Evolutionary conservation across 495 filamentous ascomycete genomes (phyloP).

Genomic region (Hypoxylon lienhwacheense): DNA sequence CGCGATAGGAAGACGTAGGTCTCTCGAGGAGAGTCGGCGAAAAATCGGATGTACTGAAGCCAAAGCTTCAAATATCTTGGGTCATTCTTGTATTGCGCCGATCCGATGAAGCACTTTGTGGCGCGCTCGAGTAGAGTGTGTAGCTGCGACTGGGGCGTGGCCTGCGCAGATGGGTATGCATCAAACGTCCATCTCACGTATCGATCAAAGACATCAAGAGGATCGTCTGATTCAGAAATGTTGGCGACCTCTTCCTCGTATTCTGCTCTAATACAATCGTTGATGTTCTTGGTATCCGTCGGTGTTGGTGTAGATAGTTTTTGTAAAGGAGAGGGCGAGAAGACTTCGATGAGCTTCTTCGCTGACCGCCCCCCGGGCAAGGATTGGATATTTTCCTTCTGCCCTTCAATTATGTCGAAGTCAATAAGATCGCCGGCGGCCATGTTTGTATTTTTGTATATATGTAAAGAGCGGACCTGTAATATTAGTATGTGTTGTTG

Average conservation of each 20-base stretch:
- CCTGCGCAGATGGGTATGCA: constrained; percentile 91
- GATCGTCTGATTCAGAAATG: constrained; percentile 87
- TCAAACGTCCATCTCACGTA: constrained; percentile 97
- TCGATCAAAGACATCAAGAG: constrained; percentile 91
- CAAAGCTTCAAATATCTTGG: constrained; percentile 89
- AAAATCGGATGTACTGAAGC: constrained; percentile 90
- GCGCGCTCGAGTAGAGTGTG: constrained; percentile 89
- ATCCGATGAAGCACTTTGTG: constrained; percentile 83
- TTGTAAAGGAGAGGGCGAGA: constrained; percentile 65
- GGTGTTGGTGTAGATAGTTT: constrained; percentile 60
- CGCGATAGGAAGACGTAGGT: constrained; percentile 88
- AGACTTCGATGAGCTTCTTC: constrained; percentile 81
- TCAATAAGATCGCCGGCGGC: constrained; percentile 64
- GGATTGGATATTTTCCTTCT: constrained; percentile 97
- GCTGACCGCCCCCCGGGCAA: constrained; percentile 90
- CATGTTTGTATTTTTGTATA: constrained; percentile 42
- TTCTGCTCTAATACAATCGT: constrained; percentile 76
- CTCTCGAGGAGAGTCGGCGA: constrained; percentile 89
- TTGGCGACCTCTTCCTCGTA: constrained; percentile 80
- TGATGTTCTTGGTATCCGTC: constrained; percentile 70
- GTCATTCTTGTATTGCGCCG: constrained; percentile 89
- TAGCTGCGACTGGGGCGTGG: constrained; percentile 84
- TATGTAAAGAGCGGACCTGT: constrained; percentile 25
- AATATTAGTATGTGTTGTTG: constrained; percentile 26
- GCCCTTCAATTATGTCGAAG: constrained; percentile 93